Evolutionary conservation across 1,284 basidiomycete genomes (phyloP), one percentile per base, ranked within the genome.

Genomic region (Cerioporus squamosus): DNA sequence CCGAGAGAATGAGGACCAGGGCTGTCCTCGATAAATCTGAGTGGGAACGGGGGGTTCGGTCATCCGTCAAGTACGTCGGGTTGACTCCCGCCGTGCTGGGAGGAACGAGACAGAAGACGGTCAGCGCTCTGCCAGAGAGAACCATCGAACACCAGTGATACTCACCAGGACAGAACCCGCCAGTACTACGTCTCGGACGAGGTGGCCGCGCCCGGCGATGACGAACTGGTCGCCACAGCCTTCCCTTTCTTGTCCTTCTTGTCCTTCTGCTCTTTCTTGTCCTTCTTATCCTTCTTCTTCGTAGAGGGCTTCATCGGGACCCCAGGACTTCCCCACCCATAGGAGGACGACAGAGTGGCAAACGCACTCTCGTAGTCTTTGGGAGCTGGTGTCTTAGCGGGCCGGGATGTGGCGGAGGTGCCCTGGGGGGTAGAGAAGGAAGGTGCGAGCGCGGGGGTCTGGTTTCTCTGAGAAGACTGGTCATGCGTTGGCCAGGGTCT

Each of bases 311-410:
- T 58, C 45, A 40, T 61, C 5, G 52, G 40, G 14, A 48, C 62
- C 0, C 46, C 53, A 3, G 29, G 6, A n/a, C n/a, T n/a, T 14
- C 55, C 31, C 38, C 61, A 66, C 2, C 67, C 67, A 24, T 66
- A 64, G 0, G 65, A 65, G 3, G 63, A 57, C 2, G 67, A 61
- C 14, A 68, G 55, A 10, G 56, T 44, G 0, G 47, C 66, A n/a
- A 65, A 66, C 1, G 65, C 61, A 23, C 45, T 38, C 55, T 68
- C 66, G 38, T 57, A 68, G 45, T 65, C 47, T 38, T 66, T 66
- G 17, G 51, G 7, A 17, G 43, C 50, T 20, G 52, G 20, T 9
- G 44, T 8, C 14, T 14, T 10, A 8, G 40, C 17, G 6, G 39
- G 8, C 5, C 29, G n/a, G 26, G 40, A 1, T 0, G 55, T 14